Percentiles rank a stretch among this genome's conserved stretches.
Evolutionary conservation across 176 grass and related monocot genomes (phyloP).

Genomic region (Musa beccarii): DNA sequence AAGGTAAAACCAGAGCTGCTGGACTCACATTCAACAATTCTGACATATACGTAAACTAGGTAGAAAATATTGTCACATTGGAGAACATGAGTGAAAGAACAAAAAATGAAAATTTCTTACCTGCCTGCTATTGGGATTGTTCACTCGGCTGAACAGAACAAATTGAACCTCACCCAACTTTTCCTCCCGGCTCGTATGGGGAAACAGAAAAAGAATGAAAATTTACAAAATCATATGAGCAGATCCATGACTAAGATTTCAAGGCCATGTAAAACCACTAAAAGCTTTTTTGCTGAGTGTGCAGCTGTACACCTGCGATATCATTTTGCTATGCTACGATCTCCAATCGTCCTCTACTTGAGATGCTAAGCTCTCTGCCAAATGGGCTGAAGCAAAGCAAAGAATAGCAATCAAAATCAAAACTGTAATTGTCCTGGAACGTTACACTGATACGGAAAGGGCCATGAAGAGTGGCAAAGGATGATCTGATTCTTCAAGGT

Average conservation of each 20-base stretch:
- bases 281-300: too few species aligned
- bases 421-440: constrained; percentile 40
- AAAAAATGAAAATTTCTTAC: too few species aligned
- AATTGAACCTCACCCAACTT: constrained; percentile 39
- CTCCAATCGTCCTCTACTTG: too few species aligned
- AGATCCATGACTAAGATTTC: constrained; percentile 25
- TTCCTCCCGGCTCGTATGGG: constrained; percentile 51
- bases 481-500: constrained; percentile 33
- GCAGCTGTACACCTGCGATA: too few species aligned
- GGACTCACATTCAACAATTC: too few species aligned
- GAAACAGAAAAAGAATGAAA: constrained; percentile 32
- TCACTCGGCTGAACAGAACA: constrained; percentile 20
- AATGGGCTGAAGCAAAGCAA: not conserved
- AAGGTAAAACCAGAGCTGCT: too few species aligned
- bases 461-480: constrained; percentile 39
- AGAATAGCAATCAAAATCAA: constrained; percentile 25
- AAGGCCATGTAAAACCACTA: too few species aligned
- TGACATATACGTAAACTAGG: too few species aligned
- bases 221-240: constrained; percentile 99
- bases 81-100: too few species aligned
- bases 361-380: not conserved
- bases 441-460: constrained; percentile 36
- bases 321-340: not conserved
- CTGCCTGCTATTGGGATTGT: constrained; percentile 19
- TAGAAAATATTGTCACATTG: too few species aligned